A percentile compares a stretch with the other conserved stretches of the same genome.
These are phyloP conservation scores for Eragrostis curvula DNA, from an alignment of 176 grass and related monocot species.

Conservation along the genomic window DNA sequence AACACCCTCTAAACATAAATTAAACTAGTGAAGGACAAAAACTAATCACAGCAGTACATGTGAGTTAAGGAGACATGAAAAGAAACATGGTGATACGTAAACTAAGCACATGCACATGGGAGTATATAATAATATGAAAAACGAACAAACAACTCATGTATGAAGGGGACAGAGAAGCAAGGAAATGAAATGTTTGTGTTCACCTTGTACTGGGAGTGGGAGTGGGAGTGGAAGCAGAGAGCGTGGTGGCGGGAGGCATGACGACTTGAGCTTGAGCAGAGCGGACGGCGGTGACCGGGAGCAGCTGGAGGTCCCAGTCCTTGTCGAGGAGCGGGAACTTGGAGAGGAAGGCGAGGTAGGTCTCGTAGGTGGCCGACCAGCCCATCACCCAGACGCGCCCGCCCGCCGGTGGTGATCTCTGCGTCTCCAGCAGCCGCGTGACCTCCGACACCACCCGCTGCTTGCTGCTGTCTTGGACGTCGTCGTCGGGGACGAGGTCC, in stretches of 20 bases:
- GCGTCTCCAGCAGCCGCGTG: constrained; percentile 72
- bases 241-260: too few relatives aligned
- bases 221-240: too few relatives aligned
- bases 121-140: too few relatives aligned
- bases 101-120: constrained; percentile 6
- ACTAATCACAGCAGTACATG: not conserved
- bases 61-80: not conserved
- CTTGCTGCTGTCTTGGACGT: constrained; percentile 53
- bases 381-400: constrained; percentile 77
- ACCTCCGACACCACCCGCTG: constrained; percentile 67
- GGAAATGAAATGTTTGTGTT: too few relatives aligned
- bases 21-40: constrained; percentile 26
- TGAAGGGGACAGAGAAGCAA: too few relatives aligned
- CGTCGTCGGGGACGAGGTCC: constrained; percentile 54
- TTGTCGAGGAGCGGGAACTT: constrained; percentile 91
- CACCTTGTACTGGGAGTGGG: too few relatives aligned
- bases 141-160: too few relatives aligned
- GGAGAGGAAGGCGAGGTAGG: constrained; percentile 89
- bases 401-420: not conserved
- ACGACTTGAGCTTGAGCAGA: too few relatives aligned
- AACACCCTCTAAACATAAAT: not conserved
- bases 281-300: constrained; percentile 71
- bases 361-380: constrained; percentile 90
- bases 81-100: not conserved
- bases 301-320: constrained; percentile 92